Conservation (phyloP, 306 rosid species). For the Alnus rubra region DNA sequence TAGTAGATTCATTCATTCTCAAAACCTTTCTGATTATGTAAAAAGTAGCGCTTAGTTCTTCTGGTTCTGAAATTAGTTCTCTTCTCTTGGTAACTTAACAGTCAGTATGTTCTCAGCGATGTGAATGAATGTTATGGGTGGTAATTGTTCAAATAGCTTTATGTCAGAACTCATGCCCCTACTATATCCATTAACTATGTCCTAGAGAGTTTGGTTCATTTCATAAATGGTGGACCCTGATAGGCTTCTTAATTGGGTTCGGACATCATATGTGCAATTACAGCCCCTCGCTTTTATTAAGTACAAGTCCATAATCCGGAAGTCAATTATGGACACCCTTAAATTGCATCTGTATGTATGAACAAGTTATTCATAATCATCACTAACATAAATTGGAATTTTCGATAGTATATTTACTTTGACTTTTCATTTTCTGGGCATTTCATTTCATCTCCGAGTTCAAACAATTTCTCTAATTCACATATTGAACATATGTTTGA, state of each 20-base stretch:
- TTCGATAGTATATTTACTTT: not conserved
- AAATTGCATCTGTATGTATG: not conserved
- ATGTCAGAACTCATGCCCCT: not conserved
- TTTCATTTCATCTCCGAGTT: not conserved
- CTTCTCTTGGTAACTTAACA: not conserved
- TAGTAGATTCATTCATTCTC: not conserved
- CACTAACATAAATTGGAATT: not conserved
- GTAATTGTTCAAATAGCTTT: not conserved
- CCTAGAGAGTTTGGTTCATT: not conserved
- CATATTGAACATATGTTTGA: constrained; percentile 7
- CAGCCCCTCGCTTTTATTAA: not conserved
- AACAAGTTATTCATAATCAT: constrained; percentile 5
- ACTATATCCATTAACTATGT: not conserved
- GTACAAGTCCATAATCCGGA: not conserved
- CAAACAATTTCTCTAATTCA: not conserved
- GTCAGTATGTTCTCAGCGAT: not conserved
- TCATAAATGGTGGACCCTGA: not conserved
- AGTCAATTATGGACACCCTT: not conserved
- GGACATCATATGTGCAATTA: not conserved
- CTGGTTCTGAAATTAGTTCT: not conserved
- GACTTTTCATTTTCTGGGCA: not conserved
- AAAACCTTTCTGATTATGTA: not conserved
- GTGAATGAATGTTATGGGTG: not conserved
- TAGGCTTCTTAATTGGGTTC: not conserved
- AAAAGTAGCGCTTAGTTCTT: not conserved